A percentile compares a stretch with the other conserved stretches of the same genome.
These are phyloP conservation scores for Claviceps sp. DNA, from an alignment of 2,329 filamentous ascomycete genomes.

Conservation along the genomic window DNA sequence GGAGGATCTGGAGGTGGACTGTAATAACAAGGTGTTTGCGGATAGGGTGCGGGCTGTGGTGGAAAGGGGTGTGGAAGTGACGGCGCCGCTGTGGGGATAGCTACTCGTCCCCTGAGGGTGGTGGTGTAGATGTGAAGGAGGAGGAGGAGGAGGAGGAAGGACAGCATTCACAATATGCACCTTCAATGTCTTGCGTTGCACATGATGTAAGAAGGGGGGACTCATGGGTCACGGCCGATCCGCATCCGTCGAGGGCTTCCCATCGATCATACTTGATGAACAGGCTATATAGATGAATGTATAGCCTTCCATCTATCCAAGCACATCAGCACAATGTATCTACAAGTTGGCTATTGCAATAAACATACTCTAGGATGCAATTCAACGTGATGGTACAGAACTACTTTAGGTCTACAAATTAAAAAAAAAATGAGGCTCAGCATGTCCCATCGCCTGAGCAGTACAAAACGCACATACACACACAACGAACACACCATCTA, in stretches of 20 bases:
- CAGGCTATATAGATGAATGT: neutral
- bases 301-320: too few relatives aligned
- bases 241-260: too few relatives aligned
- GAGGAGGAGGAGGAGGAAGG: neutral
- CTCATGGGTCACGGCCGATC: neutral
- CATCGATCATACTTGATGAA: too few relatives aligned
- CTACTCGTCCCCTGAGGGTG: neutral
- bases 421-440: slow-evolving; percentile 10
- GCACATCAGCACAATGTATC: neutral
- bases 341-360: neutral
- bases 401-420: slow-evolving; percentile 17
- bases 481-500: neutral
- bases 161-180: neutral
- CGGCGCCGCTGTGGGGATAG: slow-evolving; percentile 57
- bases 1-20: slow-evolving; percentile 84
- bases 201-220: neutral
- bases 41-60: slow-evolving; percentile 82
- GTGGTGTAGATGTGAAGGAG: neutral
- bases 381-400: slow-evolving; percentile 16
- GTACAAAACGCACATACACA: neutral
- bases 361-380: slow-evolving; percentile 7
- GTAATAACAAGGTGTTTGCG: slow-evolving; percentile 59
- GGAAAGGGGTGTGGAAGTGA: slow-evolving; percentile 77
- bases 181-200: neutral
- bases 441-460: neutral